These are phyloP conservation scores for Santalum album DNA, from an alignment of 164 flowering plant species.

Conservation along the genomic window DNA sequence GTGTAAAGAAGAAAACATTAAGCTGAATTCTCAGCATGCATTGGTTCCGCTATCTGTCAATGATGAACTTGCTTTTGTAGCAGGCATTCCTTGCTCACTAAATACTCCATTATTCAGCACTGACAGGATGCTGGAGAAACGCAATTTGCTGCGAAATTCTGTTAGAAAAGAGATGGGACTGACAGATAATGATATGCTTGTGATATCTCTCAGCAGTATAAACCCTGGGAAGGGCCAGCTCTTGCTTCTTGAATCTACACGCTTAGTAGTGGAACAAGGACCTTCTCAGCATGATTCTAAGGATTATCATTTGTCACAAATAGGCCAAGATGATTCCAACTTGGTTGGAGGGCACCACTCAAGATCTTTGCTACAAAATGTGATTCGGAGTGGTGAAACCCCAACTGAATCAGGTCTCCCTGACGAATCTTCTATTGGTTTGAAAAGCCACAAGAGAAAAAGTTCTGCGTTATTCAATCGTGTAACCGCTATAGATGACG, in stretches of 20 bases:
- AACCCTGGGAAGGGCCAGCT: constrained; percentile 90
- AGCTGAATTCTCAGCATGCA: constrained; percentile 47
- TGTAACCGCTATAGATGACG: constrained; percentile 1
- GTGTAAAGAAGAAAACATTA: constrained; percentile 85
- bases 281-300: constrained; percentile 15
- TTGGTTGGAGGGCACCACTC: constrained; percentile 24
- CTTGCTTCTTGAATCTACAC: constrained; percentile 73
- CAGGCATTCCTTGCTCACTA: constrained; percentile 73
- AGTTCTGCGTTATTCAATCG: constrained; percentile 1
- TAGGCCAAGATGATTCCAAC: constrained; percentile 18
- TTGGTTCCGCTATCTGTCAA: constrained; percentile 80
- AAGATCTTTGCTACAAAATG: constrained; percentile 39
- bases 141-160: constrained; percentile 46
- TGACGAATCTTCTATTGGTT: constrained; percentile 12
- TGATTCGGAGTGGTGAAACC: constrained; percentile 12
- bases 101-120: constrained; percentile 65
- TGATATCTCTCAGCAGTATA: constrained; percentile 83
- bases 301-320: constrained; percentile 12
- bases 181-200: constrained; percentile 74
- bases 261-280: constrained; percentile 28
- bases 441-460: constrained; percentile 9
- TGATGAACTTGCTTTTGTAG: constrained; percentile 94
- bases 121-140: constrained; percentile 72
- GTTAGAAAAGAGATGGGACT: constrained; percentile 87
- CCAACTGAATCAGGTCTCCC: constrained; percentile 2